phyloP scores from a whole-genome alignment of 2,329 filamentous ascomycete species.

The Hypoxylon sp. region DNA sequence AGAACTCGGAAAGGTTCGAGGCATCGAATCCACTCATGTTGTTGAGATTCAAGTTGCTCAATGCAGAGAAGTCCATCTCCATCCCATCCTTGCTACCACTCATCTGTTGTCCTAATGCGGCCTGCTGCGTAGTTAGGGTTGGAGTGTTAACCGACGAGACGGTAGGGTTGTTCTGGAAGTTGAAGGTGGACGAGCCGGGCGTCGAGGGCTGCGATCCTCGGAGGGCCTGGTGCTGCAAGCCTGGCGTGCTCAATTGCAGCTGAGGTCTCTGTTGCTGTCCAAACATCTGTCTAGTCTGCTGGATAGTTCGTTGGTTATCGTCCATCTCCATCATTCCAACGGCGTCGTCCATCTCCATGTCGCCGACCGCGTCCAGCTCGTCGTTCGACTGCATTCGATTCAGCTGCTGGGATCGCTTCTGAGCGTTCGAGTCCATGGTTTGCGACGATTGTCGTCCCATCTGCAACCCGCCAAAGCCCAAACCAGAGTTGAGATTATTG shows the following conservation, averaged over 20 bases:
- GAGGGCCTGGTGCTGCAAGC: slow-evolving; percentile 78
- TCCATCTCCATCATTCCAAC: slow-evolving; percentile 72
- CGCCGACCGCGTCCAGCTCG: slow-evolving; percentile 86
- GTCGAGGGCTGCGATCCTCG: slow-evolving; percentile 88
- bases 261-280: slow-evolving; percentile 73
- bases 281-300: slow-evolving; percentile 75
- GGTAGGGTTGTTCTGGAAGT: slow-evolving; percentile 90
- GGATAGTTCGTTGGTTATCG: slow-evolving; percentile 70
- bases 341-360: slow-evolving; percentile 96
- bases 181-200: slow-evolving; percentile 78
- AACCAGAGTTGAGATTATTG: slow-evolving; percentile 31
- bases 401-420: slow-evolving; percentile 55
- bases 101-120: slow-evolving; percentile 62
- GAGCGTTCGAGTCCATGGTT: slow-evolving; percentile 44
- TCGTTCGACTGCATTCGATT: slow-evolving; percentile 57
- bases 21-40: slow-evolving; percentile 65
- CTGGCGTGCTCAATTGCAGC: slow-evolving; percentile 82
- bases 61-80: slow-evolving; percentile 75
- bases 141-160: slow-evolving; percentile 98
- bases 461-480: slow-evolving; percentile 48
- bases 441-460: slow-evolving; percentile 51
- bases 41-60: slow-evolving; percentile 66
- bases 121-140: slow-evolving; percentile 81
- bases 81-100: slow-evolving; percentile 74
- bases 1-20: slow-evolving; percentile 59